A percentile compares a stretch with the other conserved stretches of the same genome.
Conservation (phyloP, 1,284 basidiomycete genomes). For the Sporisorium exsertum region DNA sequence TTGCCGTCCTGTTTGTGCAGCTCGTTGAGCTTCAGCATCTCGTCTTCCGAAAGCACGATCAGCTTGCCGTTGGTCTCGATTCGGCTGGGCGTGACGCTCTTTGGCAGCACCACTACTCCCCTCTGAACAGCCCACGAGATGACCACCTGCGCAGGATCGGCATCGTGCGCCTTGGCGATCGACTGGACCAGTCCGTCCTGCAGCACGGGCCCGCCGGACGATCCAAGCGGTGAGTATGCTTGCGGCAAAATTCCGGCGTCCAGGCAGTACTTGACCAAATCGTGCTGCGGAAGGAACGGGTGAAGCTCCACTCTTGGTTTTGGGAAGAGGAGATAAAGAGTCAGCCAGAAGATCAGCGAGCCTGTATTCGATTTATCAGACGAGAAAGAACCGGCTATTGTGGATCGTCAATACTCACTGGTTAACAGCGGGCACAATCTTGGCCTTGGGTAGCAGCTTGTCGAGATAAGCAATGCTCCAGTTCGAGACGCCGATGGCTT, state of each 20-base stretch:
- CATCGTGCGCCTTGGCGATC: conserved; percentile 50
- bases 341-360: background rate
- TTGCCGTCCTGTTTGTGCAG: conserved; percentile 54
- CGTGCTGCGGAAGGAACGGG: conserved; percentile 76
- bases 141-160: conserved; percentile 54
- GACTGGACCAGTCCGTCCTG: conserved; percentile 43
- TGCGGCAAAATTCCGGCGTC: conserved; percentile 37
- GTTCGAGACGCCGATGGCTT: conserved; percentile 78
- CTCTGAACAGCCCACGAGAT: conserved; percentile 56
- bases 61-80: conserved; percentile 58
- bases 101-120: conserved; percentile 54
- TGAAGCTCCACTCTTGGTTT: conserved; percentile 47
- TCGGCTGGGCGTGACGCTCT: conserved; percentile 55
- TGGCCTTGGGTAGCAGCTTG: conserved; percentile 73
- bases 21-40: conserved; percentile 58
- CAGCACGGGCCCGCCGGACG: conserved; percentile 47
- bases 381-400: too few species aligned
- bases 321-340: too few species aligned
- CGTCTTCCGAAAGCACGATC: conserved; percentile 45
- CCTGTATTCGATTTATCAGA: too few species aligned
- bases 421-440: conserved; percentile 78
- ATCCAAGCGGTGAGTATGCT: conserved; percentile 61
- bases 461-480: conserved; percentile 58
- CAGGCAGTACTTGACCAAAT: conserved; percentile 79
- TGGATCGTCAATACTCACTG: conserved; percentile 73